Percentiles rank a stretch among this genome's conserved stretches.
Conservation (phyloP, 139 green algal species). For the Haematococcus sp. region DNA sequence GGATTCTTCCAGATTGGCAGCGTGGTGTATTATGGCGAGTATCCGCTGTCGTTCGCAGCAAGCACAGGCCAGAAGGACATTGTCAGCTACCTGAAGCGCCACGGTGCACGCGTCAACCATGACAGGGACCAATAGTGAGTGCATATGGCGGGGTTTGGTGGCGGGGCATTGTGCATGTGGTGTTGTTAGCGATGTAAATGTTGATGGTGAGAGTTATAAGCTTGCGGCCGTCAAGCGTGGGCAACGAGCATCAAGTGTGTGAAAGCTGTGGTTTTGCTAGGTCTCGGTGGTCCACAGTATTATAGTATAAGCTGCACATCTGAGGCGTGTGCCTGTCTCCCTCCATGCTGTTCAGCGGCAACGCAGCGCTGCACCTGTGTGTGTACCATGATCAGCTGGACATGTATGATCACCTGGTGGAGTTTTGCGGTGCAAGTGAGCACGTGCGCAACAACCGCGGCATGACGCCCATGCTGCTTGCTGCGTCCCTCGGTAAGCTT, state of each 20-base stretch:
- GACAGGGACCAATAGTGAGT: constrained; percentile 43
- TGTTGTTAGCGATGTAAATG: no score
- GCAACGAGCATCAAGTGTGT: no score
- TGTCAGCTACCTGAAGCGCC: constrained; percentile 52
- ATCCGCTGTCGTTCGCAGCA: constrained; percentile 51
- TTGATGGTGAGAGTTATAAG: neutral
- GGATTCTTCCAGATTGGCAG: constrained; percentile 46
- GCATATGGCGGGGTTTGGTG: no score
- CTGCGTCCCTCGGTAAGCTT: constrained; percentile 46
- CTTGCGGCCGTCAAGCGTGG: neutral
- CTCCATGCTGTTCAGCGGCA: no score
- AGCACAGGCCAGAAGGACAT: constrained; percentile 60
- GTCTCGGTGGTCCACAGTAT: no score
- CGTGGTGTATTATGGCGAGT: constrained; percentile 61
- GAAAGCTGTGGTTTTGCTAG: no score
- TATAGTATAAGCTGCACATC: no score
- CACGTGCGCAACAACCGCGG: constrained; percentile 41
- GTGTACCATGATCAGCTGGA: constrained; percentile 46
- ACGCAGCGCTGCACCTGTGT: constrained; percentile 49
- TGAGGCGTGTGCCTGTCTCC: no score
- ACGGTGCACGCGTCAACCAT: constrained; percentile 48
- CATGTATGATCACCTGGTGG: constrained; percentile 62
- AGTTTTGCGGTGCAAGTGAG: constrained; percentile 43
- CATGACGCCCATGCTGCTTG: constrained; percentile 49
- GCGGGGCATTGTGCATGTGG: no score